Evolutionary conservation across 441 rosid genomes (phyloP), one percentile per base, ranked within the genome.

Genomic region (Raphanus hybrid): DNA sequence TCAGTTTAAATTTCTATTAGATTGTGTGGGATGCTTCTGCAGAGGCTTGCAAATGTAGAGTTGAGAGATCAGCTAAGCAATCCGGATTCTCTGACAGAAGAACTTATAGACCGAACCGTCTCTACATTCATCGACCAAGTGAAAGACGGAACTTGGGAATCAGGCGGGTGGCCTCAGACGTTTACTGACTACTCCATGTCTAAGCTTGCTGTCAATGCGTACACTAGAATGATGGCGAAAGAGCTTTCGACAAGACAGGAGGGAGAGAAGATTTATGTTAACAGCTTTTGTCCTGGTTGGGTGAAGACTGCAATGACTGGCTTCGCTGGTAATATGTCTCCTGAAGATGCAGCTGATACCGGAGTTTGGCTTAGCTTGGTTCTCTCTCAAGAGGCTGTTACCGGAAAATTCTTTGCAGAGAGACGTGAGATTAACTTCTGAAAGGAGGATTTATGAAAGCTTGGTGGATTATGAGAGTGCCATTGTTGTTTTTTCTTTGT

Each of bases 261-360:
- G 23, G 98, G 91, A 41, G 76, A 85, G 76, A 89, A 88, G 86
- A 87, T 95, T 57, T 86, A 81, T 66, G 85, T 91, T 64, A 95
- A 93, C 75, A 88, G 95, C 75, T 95, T 86, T 84, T 95, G 98
- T 77, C 99, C 99, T 1, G 98, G 99, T 50, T 91, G 96, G 99
- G 99, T 89, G 61, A 95, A 88, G 82, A 95, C 98, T 26, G 92
- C 98, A 0, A 86, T 95, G 97, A 91, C 98, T 1, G 92, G 96
- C 52, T 93, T 88, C 89, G 87, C 95, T 0, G 99, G 99, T 10
- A 90, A 86, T 77, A 57, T 88, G 78, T 82, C 93, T 7, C 82
- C 91, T 4, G 91, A 84, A 79, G 87, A 88, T 41, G 99, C 89
- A 20, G 99, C 99, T 23, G 99, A 95, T 71, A 93, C 99, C 0